Evolutionary conservation across 306 rosid genomes (phyloP).

Genomic region (Trichosanthes cucumerina): DNA sequence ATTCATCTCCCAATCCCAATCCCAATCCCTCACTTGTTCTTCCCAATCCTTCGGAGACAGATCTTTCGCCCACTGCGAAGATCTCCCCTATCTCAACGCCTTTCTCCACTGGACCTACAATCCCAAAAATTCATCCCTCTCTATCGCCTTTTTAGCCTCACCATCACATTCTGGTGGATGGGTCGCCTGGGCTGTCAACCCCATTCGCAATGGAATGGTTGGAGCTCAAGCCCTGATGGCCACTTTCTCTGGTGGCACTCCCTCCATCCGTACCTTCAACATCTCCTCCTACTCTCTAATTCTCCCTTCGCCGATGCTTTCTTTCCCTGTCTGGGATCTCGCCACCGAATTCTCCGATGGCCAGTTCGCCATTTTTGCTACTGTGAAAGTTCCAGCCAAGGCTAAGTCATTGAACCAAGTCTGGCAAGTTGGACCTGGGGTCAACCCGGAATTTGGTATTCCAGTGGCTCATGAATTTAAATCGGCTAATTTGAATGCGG

Average conservation of each 20-base stretch:
- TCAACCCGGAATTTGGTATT: neutral
- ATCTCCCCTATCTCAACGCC: conserved; percentile 35
- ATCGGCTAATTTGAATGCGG: neutral
- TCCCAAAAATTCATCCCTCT: conserved; percentile 37
- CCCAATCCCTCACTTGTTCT: conserved; percentile 28
- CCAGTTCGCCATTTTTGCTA: conserved; percentile 23
- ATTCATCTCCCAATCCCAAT: conserved; percentile 17
- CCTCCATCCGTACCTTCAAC: conserved; percentile 21
- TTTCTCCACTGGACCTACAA: conserved; percentile 48
- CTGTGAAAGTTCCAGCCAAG: conserved; percentile 33
- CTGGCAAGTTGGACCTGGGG: conserved; percentile 58
- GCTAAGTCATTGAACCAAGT: conserved; percentile 26
- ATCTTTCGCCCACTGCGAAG: conserved; percentile 36
- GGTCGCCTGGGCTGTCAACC: conserved; percentile 79
- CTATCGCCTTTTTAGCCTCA: conserved; percentile 44
- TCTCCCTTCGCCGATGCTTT: neutral
- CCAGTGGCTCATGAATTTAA: neutral
- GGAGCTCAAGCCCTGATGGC: conserved; percentile 55
- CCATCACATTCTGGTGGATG: conserved; percentile 35
- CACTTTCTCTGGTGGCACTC: neutral
- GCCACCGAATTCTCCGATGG: conserved; percentile 10
- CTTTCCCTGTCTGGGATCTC: conserved; percentile 18
- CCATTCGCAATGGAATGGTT: conserved; percentile 28
- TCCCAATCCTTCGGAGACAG: conserved; percentile 28
- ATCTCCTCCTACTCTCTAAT: conserved; percentile 7